A percentile compares a stretch with the other conserved stretches of the same genome.
phyloP scores from a whole-genome alignment of 1,139 yeast species.

The Pichia sp. region DNA sequence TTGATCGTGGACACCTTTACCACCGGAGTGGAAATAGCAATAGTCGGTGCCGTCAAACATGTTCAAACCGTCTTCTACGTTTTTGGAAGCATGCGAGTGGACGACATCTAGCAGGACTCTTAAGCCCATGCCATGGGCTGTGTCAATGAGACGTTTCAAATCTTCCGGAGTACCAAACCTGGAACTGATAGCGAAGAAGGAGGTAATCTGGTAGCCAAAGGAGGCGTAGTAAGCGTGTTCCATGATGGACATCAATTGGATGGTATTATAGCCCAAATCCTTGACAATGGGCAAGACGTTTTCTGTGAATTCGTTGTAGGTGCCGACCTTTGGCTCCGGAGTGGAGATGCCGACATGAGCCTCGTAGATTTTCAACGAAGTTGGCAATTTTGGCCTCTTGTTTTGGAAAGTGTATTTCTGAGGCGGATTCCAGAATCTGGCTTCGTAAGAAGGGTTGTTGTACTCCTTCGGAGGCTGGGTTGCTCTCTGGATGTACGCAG shows the following conservation, averaged over 20 bases:
- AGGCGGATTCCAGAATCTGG: constrained; percentile 88
- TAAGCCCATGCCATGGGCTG: constrained; percentile 86
- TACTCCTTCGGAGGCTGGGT: constrained; percentile 58
- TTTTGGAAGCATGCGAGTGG: constrained; percentile 93
- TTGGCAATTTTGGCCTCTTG: constrained; percentile 53
- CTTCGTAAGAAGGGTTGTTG: constrained; percentile 65
- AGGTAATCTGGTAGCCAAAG: constrained; percentile 93
- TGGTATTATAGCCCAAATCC: constrained; percentile 82
- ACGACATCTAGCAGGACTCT: constrained; percentile 87
- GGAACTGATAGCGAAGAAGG: constrained; percentile 84
- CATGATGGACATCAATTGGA: constrained; percentile 97
- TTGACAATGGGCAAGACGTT: constrained; percentile 81
- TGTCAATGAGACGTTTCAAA: constrained; percentile 80
- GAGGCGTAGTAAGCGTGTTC: constrained; percentile 98
- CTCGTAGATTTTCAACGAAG: constrained; percentile 78
- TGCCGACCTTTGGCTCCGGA: constrained; percentile 79
- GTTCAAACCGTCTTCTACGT: constrained; percentile 89
- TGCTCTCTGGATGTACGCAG: constrained; percentile 86
- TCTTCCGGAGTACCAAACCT: constrained; percentile 95
- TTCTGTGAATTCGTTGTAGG: constrained; percentile 78
- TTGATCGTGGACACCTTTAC: constrained; percentile 81
- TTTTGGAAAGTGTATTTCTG: constrained; percentile 57
- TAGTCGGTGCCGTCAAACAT: constrained; percentile 94
- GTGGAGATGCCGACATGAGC: constrained; percentile 96
- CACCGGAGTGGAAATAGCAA: constrained; percentile 83